Base-by-base conservation (phyloP, 306 rosid genomes). In the Glycyrrhiza uralensis region DNA sequence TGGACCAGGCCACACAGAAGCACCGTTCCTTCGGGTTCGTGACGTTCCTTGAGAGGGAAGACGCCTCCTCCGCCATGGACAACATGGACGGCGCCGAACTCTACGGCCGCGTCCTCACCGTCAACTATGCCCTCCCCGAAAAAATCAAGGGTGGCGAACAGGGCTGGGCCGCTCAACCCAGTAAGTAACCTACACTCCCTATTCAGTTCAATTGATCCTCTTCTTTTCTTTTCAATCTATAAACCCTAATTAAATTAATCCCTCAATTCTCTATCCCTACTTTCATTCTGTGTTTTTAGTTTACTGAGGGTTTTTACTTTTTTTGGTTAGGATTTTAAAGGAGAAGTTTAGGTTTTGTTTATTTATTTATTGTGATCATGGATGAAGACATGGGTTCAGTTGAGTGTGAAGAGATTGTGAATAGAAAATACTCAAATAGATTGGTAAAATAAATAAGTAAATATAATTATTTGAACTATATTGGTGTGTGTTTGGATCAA, bases 131-230 rank as follows among this genome's bases (percentile, higher is more conserved):
- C 51, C 89, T 89, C 33, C 97, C 97, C 3, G 98, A 91, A 76
- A 52, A 55, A 4, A 94, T 94, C 56, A 94, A 94, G 94, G 98
- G 98, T 41, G 98, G 96, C 30, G 98, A 94, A 73, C 97, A 87
- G 59, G 98, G 98, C 12, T 94, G 97, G 98, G 98, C 98, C 36
- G 98, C 98, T 4, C 98, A 94, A 70, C 97, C 98, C 49, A 86
- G 97, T 92, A 82, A 3, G 28, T 30, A 14, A 12, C 51, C 5
- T 1, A 18, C 26, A 7, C 41, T 35, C 7, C 7, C 41, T 8
- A 8, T 18, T 29, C 49, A 7, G 10, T 2, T 18, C 2, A 15
- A 17, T 29, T 44, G 19, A 7, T 26, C 17, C 14, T 41, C 1
- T 30, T 0, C 15, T 4, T 4, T 6, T 28, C 23, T 5, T 3